A percentile compares a stretch with the other conserved stretches of the same genome.
These are phyloP conservation scores for Aspergillus neoniger DNA, from an alignment of 2,329 filamentous ascomycete species.

Conservation along the genomic window DNA sequence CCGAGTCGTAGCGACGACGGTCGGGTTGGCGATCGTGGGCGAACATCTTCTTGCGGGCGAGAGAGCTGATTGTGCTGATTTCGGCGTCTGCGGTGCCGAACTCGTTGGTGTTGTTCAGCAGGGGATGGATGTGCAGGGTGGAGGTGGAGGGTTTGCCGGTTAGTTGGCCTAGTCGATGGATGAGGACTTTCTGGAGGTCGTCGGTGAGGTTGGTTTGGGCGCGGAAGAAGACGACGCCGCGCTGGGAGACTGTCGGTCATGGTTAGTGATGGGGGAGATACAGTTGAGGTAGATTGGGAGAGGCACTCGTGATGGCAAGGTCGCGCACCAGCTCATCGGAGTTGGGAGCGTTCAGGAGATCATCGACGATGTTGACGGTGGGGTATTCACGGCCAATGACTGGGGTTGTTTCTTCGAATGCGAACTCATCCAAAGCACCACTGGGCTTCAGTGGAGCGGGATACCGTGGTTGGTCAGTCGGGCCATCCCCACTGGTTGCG, in stretches of 20 bases:
- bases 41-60: slow-evolving; percentile 53
- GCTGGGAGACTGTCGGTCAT: slow-evolving; percentile 58
- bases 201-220: slow-evolving; percentile 62
- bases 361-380: slow-evolving; percentile 49
- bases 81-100: slow-evolving; percentile 59
- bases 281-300: not conserved
- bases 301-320: slow-evolving; percentile 65
- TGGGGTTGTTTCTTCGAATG: slow-evolving; percentile 46
- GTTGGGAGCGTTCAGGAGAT: slow-evolving; percentile 60
- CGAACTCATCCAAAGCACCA: slow-evolving; percentile 44
- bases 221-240: slow-evolving; percentile 71
- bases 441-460: slow-evolving; percentile 31
- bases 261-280: not conserved
- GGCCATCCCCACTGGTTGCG: not conserved
- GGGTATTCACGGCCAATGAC: slow-evolving; percentile 47
- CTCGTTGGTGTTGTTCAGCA: slow-evolving; percentile 58
- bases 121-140: slow-evolving; percentile 61
- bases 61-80: slow-evolving; percentile 65
- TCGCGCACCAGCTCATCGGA: slow-evolving; percentile 65
- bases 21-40: slow-evolving; percentile 6
- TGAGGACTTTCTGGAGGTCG: slow-evolving; percentile 66
- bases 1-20: not conserved
- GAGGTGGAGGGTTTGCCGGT: slow-evolving; percentile 61
- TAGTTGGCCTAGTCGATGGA: slow-evolving; percentile 60
- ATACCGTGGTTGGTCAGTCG: slow-evolving; percentile 10